Evolutionary conservation across 2,329 filamentous ascomycete genomes (phyloP), one percentile per base, ranked within the genome.

Genomic region (Colletotrichum eremochloae): DNA sequence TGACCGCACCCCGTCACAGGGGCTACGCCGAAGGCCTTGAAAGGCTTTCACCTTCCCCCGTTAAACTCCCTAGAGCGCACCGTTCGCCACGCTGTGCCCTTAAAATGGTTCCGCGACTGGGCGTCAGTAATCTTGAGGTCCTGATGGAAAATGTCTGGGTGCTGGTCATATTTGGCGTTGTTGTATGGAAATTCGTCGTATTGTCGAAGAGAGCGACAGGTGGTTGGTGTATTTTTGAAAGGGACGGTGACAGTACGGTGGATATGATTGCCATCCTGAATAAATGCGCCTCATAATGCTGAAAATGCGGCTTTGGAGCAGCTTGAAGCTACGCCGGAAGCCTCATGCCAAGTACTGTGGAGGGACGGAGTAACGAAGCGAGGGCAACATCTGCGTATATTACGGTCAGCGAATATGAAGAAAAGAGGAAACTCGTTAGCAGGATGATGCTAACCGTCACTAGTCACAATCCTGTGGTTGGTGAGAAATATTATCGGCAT

Each of bases 111-210:
- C 24, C 24, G 24, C 24, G 24, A 24, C 24, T 24, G 24, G 61
- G 90, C 86, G 80, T 98, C 95, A 78, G 98, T 95, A 75, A 93
- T 89, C 79, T 95, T 91, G 71, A 91, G 90, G 84, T 99, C 96
- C 75, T 94, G 89, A 74, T 91, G 90, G 83, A 99, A 99, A 92
- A 97, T 97, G 82, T 98, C 95, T 42, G 96, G 96, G 80, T 97
- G 96, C 81, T 99, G 96, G 82, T 98, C 96, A 92, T 98, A 98
- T 87, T 98, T 98, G 82, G 91, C 92, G 74, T 95, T 97, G 79
- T 98, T 98, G 85, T 99, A 98, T 80, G 24, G 24, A 24, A 24
- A 1, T 24, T 24, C 96, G 92, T 75, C 94, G 94, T 80, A 99
- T 95, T 62, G 95, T 93, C 73, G 90, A 87, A 67, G 94, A 93